Percentiles rank a stretch among this genome's conserved stretches.
Conservation (phyloP, 352 stramenopile species). For the Pythium sukuiense region DNA sequence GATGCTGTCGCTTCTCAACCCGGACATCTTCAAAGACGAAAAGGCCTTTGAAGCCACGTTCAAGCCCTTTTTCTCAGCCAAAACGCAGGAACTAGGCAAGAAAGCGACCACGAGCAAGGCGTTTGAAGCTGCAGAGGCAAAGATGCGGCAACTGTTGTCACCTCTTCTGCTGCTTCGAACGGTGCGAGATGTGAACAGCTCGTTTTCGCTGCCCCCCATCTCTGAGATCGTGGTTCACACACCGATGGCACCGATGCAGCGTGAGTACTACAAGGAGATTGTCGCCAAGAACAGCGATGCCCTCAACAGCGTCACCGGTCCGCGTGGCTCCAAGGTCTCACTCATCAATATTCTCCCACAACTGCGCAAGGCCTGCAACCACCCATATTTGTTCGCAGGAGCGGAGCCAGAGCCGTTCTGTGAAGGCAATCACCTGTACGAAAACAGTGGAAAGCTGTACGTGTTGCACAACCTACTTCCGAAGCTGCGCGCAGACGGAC, state of each 20-base stretch:
- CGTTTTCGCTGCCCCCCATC: constrained; percentile 67
- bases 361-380: constrained; percentile 75
- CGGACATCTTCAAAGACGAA: constrained; percentile 73
- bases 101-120: not conserved
- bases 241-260: constrained; percentile 73
- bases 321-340: constrained; percentile 41
- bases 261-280: constrained; percentile 81
- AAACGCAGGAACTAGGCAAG: constrained; percentile 44
- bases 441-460: constrained; percentile 81
- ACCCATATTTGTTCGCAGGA: constrained; percentile 92
- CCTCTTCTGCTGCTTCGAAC: constrained; percentile 67
- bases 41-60: constrained; percentile 55
- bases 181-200: constrained; percentile 63
- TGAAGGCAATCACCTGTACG: constrained; percentile 69
- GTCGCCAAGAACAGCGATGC: constrained; percentile 61
- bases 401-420: constrained; percentile 73
- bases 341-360: constrained; percentile 99
- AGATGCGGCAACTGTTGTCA: constrained; percentile 61
- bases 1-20: constrained; percentile 82
- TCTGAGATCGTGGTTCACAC: constrained; percentile 81
- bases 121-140: constrained; percentile 34
- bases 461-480: constrained; percentile 85
- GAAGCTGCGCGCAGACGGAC: constrained; percentile 74
- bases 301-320: constrained; percentile 38
- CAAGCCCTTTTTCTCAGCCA: constrained; percentile 63